Conservation (phyloP, 495 filamentous ascomycete genomes). For the Neurospora sp. region DNA sequence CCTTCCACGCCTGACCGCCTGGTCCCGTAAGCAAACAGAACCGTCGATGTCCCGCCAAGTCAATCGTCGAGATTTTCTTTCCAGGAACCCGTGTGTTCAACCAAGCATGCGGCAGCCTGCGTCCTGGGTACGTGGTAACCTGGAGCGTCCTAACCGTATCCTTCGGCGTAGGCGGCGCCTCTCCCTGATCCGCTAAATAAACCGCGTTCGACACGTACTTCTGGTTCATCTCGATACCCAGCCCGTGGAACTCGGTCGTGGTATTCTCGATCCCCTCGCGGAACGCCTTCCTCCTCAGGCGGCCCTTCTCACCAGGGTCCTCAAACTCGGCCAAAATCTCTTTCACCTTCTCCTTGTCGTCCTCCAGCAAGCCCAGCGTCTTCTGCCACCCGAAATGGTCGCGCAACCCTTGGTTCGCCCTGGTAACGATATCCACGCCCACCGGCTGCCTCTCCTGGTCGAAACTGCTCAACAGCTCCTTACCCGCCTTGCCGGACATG, state of each 20-base stretch:
- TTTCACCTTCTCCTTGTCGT: slow-evolving; percentile 12
- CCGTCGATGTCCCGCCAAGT: slow-evolving; percentile 24
- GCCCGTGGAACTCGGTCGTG: slow-evolving; percentile 25
- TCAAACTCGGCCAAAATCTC: slow-evolving; percentile 21
- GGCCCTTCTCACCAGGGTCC: slow-evolving; percentile 16
- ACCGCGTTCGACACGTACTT: slow-evolving; percentile 25
- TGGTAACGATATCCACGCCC: slow-evolving; percentile 24
- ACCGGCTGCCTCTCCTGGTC: slow-evolving; percentile 34
- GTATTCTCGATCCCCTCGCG: slow-evolving; percentile 23
- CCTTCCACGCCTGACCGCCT: slow-evolving; percentile 25
- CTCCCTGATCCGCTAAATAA: slow-evolving; percentile 14
- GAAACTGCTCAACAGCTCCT: slow-evolving; percentile 23
- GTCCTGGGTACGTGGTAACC: slow-evolving; percentile 27
- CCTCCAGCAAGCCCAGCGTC: slow-evolving; percentile 26
- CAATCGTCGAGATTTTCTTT: slow-evolving; percentile 25
- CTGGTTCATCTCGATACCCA: slow-evolving; percentile 34
- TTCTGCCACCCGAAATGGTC: slow-evolving; percentile 25
- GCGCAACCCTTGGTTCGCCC: slow-evolving; percentile 29
- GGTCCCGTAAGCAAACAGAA: slow-evolving; percentile 31
- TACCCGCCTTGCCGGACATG: slow-evolving; percentile 22
- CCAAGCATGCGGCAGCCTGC: slow-evolving; percentile 33
- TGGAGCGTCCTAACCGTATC: slow-evolving; percentile 12
- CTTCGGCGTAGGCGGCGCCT: slow-evolving; percentile 7
- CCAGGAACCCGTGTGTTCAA: slow-evolving; percentile 21
- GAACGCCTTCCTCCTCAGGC: slow-evolving; percentile 13